Conservation (phyloP, 805 yeast genomes). For the Ogataea angusta region DNA sequence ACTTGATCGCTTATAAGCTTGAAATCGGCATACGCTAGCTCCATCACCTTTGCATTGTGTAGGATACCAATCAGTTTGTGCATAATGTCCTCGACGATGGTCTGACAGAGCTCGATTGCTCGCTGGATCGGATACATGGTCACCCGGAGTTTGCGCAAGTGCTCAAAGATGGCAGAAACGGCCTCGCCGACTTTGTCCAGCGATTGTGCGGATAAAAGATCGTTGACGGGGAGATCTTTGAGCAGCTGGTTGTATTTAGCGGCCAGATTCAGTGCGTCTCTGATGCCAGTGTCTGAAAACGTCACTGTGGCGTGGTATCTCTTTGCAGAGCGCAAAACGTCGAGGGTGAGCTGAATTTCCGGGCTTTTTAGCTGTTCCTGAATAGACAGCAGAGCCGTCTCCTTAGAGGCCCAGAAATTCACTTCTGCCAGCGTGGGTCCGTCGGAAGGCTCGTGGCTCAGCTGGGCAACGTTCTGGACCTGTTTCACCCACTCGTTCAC, state of each 20-base stretch:
- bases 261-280: constrained; percentile 49
- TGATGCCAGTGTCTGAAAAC: constrained; percentile 65
- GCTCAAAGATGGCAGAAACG: constrained; percentile 49
- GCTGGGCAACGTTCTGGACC: constrained; percentile 52
- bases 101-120: constrained; percentile 63
- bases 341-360: constrained; percentile 55
- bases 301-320: constrained; percentile 77
- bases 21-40: constrained; percentile 41
- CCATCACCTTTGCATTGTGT: constrained; percentile 40
- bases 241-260: constrained; percentile 59
- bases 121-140: constrained; percentile 62
- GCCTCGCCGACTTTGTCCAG: constrained; percentile 45
- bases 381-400: constrained; percentile 52
- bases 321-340: constrained; percentile 62
- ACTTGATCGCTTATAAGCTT: constrained; percentile 29
- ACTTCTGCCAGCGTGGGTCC: constrained; percentile 65
- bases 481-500: constrained; percentile 75
- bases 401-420: constrained; percentile 75
- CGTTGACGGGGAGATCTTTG: constrained; percentile 66
- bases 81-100: constrained; percentile 56
- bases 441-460: constrained; percentile 50
- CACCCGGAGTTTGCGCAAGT: constrained; percentile 59
- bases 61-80: constrained; percentile 40
- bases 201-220: constrained; percentile 46
- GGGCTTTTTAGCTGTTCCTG: constrained; percentile 54